Evolutionary conservation across 345 rosid genomes (phyloP).

Genomic region (Euclidium syriacum): DNA sequence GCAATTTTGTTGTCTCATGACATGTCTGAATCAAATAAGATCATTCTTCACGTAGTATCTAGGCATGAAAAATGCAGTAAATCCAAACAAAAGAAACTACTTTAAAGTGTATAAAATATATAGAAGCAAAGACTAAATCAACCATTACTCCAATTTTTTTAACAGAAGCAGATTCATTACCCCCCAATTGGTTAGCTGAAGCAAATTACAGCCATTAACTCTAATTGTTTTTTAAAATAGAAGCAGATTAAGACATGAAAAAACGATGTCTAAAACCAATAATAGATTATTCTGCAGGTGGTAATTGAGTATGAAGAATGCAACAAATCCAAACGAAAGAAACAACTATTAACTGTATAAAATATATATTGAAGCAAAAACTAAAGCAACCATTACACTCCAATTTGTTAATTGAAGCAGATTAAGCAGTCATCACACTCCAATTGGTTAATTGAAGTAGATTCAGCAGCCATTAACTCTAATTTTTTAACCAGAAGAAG

Average conservation of each 20-base stretch:
- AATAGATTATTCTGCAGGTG: no score
- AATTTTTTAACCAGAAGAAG: not conserved
- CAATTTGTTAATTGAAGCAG: not conserved
- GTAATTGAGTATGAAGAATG: no score
- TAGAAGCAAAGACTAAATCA: slow-evolving; percentile 2
- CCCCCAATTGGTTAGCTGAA: no score
- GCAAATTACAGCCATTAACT: no score
- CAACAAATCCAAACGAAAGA: slow-evolving; percentile 28
- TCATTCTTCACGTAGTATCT: slow-evolving; percentile 16
- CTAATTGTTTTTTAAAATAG: no score
- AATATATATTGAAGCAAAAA: not conserved
- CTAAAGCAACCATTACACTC: slow-evolving; percentile 7
- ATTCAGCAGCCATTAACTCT: not conserved
- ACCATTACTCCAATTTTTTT: not conserved
- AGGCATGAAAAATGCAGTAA: slow-evolving; percentile 6
- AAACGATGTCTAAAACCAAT: no score
- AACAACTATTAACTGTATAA: slow-evolving; percentile 11
- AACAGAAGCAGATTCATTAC: no score
- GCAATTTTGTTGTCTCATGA: no score
- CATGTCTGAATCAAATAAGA: slow-evolving; percentile 20
- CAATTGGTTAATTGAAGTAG: no score
- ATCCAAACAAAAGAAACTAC: slow-evolving; percentile 30
- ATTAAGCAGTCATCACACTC: not conserved
- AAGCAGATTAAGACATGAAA: no score
- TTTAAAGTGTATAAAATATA: not conserved